phyloP scores from a whole-genome alignment of 805 yeast species.

The Grigorovia yakushimaensis region DNA sequence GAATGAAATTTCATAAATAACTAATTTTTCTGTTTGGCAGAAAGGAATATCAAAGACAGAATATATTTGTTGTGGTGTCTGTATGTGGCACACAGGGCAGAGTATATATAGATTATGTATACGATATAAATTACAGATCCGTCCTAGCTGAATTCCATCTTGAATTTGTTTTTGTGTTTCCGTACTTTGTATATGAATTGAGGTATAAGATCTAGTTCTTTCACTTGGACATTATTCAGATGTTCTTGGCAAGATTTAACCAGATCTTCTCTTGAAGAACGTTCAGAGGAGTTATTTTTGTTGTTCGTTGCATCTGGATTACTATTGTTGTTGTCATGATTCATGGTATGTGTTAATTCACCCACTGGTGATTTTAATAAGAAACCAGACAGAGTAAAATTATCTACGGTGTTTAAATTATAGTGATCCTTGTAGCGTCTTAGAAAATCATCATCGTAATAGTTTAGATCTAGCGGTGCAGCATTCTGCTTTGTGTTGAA shows the following conservation, averaged over 20 bases:
- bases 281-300: too few species aligned
- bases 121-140: too few species aligned
- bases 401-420: conserved; percentile 45
- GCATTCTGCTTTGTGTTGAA: background rate
- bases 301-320: background rate
- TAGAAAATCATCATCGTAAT: conserved; percentile 32
- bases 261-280: background rate
- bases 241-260: conserved; percentile 34
- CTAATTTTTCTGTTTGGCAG: too few species aligned
- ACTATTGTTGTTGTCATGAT: background rate
- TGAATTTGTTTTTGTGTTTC: conserved; percentile 47
- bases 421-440: conserved; percentile 60
- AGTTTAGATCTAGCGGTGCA: background rate
- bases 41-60: too few species aligned
- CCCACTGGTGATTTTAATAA: conserved; percentile 67
- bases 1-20: too few species aligned
- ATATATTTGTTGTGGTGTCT: too few species aligned
- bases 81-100: too few species aligned
- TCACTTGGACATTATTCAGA: conserved; percentile 46
- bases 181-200: conserved; percentile 80
- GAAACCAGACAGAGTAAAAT: conserved; percentile 60
- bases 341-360: conserved; percentile 40
- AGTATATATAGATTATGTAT: too few species aligned
- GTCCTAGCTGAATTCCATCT: conserved; percentile 29
- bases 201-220: conserved; percentile 81